Evolutionary conservation across 2,329 filamentous ascomycete genomes (phyloP), one percentile per base, ranked within the genome.

Genomic region (Arthrobotrys pseudoclavata): DNA sequence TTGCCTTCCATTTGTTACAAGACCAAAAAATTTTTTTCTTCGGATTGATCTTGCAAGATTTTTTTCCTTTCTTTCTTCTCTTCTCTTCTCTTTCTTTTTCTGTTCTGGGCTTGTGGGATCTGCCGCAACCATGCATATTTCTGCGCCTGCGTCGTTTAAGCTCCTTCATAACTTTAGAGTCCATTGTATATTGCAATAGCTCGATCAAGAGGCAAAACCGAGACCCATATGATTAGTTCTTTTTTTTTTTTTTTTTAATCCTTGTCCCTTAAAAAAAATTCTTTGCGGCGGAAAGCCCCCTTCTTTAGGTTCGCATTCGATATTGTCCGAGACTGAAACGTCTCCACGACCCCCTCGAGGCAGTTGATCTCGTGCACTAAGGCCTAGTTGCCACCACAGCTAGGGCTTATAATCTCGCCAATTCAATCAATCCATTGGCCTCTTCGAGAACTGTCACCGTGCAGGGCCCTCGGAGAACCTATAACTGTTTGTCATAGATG

Each of bases 401-500:
- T 7, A 60, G 9, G 52, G 34, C 55, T 57, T 60, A 15, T 42
- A 42, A 42, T 60, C 55, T 60, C 55, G 55, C 55, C 55, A 60
- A 60, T 26, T 42, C 34, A n/a, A 60, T 15, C 4, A 1, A 12
- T 60, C 9, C 34, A 60, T 60, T 60, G 55, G 55, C 9, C 55
- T 60, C 15, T 15, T 26, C 10, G 5, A 26, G 18, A 60, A 42
- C 22, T n/a, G 55, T 42, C 34, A 60, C 31, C 34, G 22, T 42
- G 34, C 55, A 42, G 34, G 34, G 18, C 20, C 34, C 0, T 57
- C 52, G 52, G 52, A 57, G 29, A 4, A 20, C 50, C 26, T 24
- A 60, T 60, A 60, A 60, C 13, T 60, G 31, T 60, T 40, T 60
- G 55, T 60, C 55, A 60, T 60, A 60, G 55, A 42, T 60, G 20